Conservation (phyloP, 495 filamentous ascomycete species). For the Baudoinia panamericana region DNA sequence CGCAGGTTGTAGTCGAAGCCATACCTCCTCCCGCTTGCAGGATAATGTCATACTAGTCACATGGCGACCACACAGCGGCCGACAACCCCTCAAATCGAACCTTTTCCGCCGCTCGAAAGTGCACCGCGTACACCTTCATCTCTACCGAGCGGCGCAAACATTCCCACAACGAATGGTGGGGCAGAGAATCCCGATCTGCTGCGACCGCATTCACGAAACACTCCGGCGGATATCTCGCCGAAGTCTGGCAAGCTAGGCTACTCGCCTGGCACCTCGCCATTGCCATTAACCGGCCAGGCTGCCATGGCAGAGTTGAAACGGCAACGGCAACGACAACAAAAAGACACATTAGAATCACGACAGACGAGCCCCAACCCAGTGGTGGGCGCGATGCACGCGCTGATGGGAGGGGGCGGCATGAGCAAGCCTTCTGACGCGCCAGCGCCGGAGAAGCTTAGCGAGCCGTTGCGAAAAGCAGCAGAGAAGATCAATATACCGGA, state of each 20-base stretch:
- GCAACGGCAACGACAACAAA: slow-evolving; percentile 37
- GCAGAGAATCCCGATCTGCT: slow-evolving; percentile 11
- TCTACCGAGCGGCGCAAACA: slow-evolving; percentile 10
- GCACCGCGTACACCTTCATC: slow-evolving; percentile 24
- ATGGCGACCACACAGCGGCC: slow-evolving; percentile 13
- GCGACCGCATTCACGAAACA: slow-evolving; percentile 4
- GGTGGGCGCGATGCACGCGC: slow-evolving; percentile 37
- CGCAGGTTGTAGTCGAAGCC: too few species aligned
- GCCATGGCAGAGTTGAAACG: slow-evolving; percentile 43
- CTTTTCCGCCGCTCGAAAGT: slow-evolving; percentile 21
- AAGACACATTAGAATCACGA: slow-evolving; percentile 32
- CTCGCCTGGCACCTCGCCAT: slow-evolving; percentile 40
- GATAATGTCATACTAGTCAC: neutral
- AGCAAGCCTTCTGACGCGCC: slow-evolving; percentile 39
- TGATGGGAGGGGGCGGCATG: slow-evolving; percentile 43
- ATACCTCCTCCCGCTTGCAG: too few species aligned
- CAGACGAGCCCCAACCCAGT: slow-evolving; percentile 41
- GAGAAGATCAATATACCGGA: slow-evolving; percentile 32
- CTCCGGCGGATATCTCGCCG: neutral
- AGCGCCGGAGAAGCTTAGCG: slow-evolving; percentile 28
- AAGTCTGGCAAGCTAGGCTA: slow-evolving; percentile 4
- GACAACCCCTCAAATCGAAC: slow-evolving; percentile 26
- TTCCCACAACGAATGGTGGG: neutral
- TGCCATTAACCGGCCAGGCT: slow-evolving; percentile 40
- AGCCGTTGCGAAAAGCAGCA: slow-evolving; percentile 30